Evolutionary conservation across 495 filamentous ascomycete species (phyloP), one percentile per base, ranked within the genome.

Genomic region (Entonaema liquescens): DNA sequence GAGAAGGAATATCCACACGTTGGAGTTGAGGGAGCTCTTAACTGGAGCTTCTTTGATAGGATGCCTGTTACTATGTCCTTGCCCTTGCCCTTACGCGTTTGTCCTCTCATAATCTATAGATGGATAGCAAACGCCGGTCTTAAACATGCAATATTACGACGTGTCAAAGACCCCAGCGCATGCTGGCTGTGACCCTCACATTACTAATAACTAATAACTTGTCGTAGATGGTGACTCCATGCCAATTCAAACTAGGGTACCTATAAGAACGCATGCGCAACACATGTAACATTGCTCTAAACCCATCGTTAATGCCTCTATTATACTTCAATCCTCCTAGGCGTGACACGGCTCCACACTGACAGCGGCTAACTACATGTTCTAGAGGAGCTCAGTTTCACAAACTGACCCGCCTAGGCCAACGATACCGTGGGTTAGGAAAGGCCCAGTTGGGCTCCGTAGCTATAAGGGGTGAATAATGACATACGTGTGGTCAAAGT

Each of bases 321-420:
- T 42, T 72, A 72, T 68, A 50, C 70, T 65, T 72, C 29, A 33
- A 59, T 25, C 49, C 55, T 67, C 44, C 12, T 31, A 44, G 66
- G 66, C 59, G 64, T 72, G 70, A 72, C 49, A 54, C 64, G 31
- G 54, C 11, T 55, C 47, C 62, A 47, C 53, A 25, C 49, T 65
- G 64, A 63, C 56, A 63, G 53, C 64, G 68, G 64, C 38, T 68
- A 44, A 13, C 5, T 50, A 68, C 54, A 67, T 52, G 55, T 53
- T 44, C 53, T 49, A 59, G 52, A 59, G 42, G 40, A 50, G 42
- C 53, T 38, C 55, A 54, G 59, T 54, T 67, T 67, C 59, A 67
- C 59, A 21, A 31, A 52, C 58, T 36, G 62, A 59, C 31, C 52
- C 58, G 13, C 47, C 31, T 44, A 54, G 17, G 59, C 68, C 59